Evolutionary conservation across 2,329 filamentous ascomycete species (phyloP).

Genomic region (Podosphaera leucotricha): DNA sequence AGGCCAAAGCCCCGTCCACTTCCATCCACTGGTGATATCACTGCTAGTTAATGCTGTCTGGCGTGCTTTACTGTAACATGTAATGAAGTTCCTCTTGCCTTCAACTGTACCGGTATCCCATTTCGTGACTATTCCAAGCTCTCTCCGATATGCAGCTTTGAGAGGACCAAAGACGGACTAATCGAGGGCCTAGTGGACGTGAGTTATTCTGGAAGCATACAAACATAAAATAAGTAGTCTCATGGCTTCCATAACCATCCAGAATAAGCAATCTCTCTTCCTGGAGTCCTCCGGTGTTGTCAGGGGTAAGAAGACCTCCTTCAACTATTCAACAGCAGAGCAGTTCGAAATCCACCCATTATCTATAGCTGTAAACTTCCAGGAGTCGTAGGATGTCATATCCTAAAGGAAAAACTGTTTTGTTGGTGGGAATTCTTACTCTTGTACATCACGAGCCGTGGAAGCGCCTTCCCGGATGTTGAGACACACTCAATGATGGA

Average conservation of each 20-base stretch:
- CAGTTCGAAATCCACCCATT: neutral
- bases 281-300: neutral
- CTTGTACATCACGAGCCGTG: too few relatives aligned
- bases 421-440: too few relatives aligned
- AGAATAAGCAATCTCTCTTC: neutral
- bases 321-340: neutral
- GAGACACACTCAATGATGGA: too few relatives aligned
- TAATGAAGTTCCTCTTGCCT: neutral
- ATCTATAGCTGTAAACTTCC: neutral
- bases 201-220: neutral
- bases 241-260: conserved; percentile 1
- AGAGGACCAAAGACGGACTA: conserved; percentile 9
- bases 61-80: neutral
- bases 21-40: neutral
- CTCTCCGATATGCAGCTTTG: conserved; percentile 8
- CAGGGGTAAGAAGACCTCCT: neutral
- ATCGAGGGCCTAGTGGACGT: conserved; percentile 13
- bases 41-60: neutral
- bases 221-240: neutral
- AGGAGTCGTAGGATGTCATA: neutral
- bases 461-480: too few relatives aligned
- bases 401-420: too few relatives aligned
- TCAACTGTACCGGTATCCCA: neutral
- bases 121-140: neutral
- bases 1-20: neutral